These are phyloP conservation scores for Eucalyptus paniculata DNA, from an alignment of 345 rosid genomes.

Conservation along the genomic window DNA sequence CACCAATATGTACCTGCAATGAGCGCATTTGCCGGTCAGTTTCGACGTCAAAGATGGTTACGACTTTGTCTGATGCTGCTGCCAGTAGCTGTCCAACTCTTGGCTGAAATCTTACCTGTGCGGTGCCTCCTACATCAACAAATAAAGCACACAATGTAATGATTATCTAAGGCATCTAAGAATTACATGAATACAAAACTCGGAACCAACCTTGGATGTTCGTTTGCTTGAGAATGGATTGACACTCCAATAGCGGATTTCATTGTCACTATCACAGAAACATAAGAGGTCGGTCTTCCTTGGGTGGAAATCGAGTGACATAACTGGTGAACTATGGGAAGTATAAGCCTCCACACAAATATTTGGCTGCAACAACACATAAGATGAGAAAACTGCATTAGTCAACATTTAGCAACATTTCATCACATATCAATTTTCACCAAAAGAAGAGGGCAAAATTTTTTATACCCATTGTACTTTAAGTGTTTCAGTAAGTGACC, in stretches of 20 bases:
- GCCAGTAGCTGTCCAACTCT: conserved; percentile 48
- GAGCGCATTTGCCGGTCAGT: conserved; percentile 22
- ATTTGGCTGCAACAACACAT: conserved; percentile 33
- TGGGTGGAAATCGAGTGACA: conserved; percentile 72
- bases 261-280: conserved; percentile 41
- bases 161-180: neutral
- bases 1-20: conserved; percentile 27
- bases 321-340: conserved; percentile 34
- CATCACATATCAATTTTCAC: neutral
- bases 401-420: neutral
- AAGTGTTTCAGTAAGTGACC: neutral
- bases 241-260: conserved; percentile 41
- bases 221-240: conserved; percentile 29
- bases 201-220: conserved; percentile 29
- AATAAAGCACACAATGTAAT: neutral
- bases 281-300: conserved; percentile 52
- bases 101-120: conserved; percentile 65
- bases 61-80: conserved; percentile 50
- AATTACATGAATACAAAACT: neutral
- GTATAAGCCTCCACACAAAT: conserved; percentile 27
- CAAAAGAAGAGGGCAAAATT: neutral
- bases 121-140: conserved; percentile 26
- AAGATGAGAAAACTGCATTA: neutral
- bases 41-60: conserved; percentile 51
- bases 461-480: neutral